These are phyloP conservation scores for Pseudonectria foliicola DNA, from an alignment of 2,329 filamentous ascomycete species.

Conservation along the genomic window DNA sequence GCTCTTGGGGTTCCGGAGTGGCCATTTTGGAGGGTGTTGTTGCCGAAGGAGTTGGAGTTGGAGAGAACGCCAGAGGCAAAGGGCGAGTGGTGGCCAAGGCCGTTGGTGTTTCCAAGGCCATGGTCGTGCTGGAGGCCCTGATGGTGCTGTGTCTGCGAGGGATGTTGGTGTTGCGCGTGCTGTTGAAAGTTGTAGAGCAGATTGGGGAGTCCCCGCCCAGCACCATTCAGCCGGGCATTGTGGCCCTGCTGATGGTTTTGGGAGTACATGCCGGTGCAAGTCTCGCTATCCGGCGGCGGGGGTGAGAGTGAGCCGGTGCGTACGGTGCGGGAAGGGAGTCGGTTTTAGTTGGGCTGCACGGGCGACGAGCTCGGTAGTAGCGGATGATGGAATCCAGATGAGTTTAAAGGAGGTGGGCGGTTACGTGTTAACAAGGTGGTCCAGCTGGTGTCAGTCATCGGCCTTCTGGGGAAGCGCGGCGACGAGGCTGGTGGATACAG, in stretches of 20 bases:
- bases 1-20: conserved; percentile 41
- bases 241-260: conserved; percentile 67
- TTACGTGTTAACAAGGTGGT: conserved; percentile 10
- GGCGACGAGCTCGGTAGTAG: conserved; percentile 23
- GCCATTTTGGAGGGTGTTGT: conserved; percentile 50
- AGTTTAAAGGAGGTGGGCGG: conserved; percentile 7
- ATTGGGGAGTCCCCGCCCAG: conserved; percentile 49
- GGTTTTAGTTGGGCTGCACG: conserved; percentile 19
- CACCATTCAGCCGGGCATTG: conserved; percentile 64
- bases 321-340: conserved; percentile 9
- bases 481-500: conserved; percentile 8
- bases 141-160: conserved; percentile 58
- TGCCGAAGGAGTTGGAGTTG: conserved; percentile 54
- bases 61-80: conserved; percentile 43
- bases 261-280: conserved; percentile 58
- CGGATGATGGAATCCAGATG: conserved; percentile 14
- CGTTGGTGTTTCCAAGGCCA: conserved; percentile 45
- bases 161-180: conserved; percentile 54
- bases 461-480: conserved; percentile 8
- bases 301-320: background rate
- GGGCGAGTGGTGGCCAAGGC: conserved; percentile 37
- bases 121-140: conserved; percentile 54
- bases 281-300: conserved; percentile 8
- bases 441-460: conserved; percentile 18
- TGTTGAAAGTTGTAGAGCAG: conserved; percentile 66